phyloP scores from a whole-genome alignment of 306 rosid genomes.

The Gastrolobium bilobum region DNA sequence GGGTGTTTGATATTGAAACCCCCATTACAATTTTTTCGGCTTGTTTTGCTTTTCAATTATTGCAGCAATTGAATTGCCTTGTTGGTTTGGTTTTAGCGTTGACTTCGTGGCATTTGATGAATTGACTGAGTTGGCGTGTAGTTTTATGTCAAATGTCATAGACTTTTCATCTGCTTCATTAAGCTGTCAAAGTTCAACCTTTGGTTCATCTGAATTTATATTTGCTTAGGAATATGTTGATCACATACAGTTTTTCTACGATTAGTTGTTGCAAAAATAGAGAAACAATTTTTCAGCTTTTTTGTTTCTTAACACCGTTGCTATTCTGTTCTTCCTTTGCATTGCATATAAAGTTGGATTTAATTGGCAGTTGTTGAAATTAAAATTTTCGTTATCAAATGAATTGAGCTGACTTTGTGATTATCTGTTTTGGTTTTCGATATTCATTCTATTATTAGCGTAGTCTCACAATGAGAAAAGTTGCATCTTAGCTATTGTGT shows the following conservation, averaged over 20 bases:
- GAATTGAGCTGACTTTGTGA: conserved; percentile 26
- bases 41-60: conserved; percentile 17
- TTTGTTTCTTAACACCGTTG: conserved; percentile 21
- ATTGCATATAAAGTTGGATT: conserved; percentile 32
- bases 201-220: conserved; percentile 32
- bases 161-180: background rate
- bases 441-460: background rate
- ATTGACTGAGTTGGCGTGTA: conserved; percentile 29
- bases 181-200: conserved; percentile 10
- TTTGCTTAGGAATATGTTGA: background rate
- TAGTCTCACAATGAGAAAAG: background rate
- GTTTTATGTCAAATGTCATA: background rate
- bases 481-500: conserved; percentile 20
- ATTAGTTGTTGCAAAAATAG: background rate
- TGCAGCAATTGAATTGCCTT: background rate
- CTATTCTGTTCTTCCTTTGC: conserved; percentile 12
- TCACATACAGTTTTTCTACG: background rate
- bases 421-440: conserved; percentile 13
- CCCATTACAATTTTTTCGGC: background rate
- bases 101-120: conserved; percentile 40
- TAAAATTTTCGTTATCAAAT: conserved; percentile 13
- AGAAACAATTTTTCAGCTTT: background rate
- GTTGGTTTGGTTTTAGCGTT: conserved; percentile 16
- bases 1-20: conserved; percentile 29
- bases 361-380: conserved; percentile 18